Evolutionary conservation across 495 filamentous ascomycete genomes (phyloP).

Genomic region (Aspergillus kassunensis): DNA sequence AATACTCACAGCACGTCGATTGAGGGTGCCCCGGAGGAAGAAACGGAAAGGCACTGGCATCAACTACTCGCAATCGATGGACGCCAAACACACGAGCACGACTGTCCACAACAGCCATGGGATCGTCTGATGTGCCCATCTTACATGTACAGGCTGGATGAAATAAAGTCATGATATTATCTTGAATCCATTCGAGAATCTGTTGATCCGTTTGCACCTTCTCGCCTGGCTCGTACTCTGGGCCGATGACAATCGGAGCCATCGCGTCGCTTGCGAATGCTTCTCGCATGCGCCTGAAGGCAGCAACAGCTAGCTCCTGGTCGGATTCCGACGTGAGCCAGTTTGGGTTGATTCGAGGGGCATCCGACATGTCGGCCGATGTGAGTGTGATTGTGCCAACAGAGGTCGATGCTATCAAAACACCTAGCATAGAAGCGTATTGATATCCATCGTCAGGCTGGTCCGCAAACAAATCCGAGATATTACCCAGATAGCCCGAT

Average conservation of each 20-base stretch:
- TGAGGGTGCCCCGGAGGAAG: slow-evolving; percentile 55
- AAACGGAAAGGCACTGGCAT: slow-evolving; percentile 55
- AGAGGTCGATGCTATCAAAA: slow-evolving; percentile 44
- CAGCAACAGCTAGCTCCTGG: slow-evolving; percentile 47
- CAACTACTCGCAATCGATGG: slow-evolving; percentile 51
- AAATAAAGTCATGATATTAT: slow-evolving; percentile 43
- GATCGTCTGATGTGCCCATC: slow-evolving; percentile 46
- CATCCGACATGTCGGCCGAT: slow-evolving; percentile 34
- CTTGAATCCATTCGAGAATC: slow-evolving; percentile 43
- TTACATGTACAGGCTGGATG: slow-evolving; percentile 52
- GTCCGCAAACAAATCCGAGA: slow-evolving; percentile 34
- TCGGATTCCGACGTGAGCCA: slow-evolving; percentile 55
- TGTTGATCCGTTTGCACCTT: slow-evolving; percentile 45
- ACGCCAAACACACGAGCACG: slow-evolving; percentile 50
- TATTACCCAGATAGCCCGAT: slow-evolving; percentile 39
- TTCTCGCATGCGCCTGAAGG: slow-evolving; percentile 48
- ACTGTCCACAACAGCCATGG: slow-evolving; percentile 53
- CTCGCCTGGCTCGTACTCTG: slow-evolving; percentile 50
- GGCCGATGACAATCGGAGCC: slow-evolving; percentile 34
- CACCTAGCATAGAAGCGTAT: slow-evolving; percentile 44
- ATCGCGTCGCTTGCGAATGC: slow-evolving; percentile 32
- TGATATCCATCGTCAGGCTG: slow-evolving; percentile 38
- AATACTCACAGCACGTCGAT: slow-evolving; percentile 43
- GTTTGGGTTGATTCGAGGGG: slow-evolving; percentile 53
- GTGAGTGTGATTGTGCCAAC: slow-evolving; percentile 52